Evolutionary conservation across 208 protist species (phyloP), one percentile per base, ranked within the genome.

Genomic region (Acanthamoeba divionensis): DNA sequence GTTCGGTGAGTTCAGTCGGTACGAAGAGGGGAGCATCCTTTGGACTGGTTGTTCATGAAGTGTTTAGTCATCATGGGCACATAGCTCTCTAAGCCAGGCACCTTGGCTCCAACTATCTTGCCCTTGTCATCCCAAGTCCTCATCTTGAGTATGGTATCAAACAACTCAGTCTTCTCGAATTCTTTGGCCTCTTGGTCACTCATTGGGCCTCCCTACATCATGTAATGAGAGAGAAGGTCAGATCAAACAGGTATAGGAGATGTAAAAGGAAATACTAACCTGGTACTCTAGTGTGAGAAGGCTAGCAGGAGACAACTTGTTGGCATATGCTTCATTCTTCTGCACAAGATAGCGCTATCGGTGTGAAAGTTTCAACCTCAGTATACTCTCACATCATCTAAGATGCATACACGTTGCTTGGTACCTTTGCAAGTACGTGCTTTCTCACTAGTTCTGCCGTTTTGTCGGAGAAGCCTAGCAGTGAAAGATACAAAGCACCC

Each of bases 51-150:
- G 45, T 60, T n/a, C 10, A 12, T 82, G 71, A 87, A 36, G 55
- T 87, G 79, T 4, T 29, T 26, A 29, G 48, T 41, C 33, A 87
- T 67, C 79, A 87, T 87, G 13, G 79, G 79, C 54, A 45, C 12
- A 26, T 67, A 87, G 31, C 33, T n/a, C 13, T 87, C 36, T 38
- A 87, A 45, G 24, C 15, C 54, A 26, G 79, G 79, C 50, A 87
- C 79, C 29, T 50, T 7, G 36, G 44, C 29, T 4, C 79, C 79
- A 36, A 87, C 79, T 41, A 87, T 45, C 79, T 87, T 87, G 33
- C 55, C 79, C 79, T 87, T 87, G 55, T 87, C 79, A 36, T 87
- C 79, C 79, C 79, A 87, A 33, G 24, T 87, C 33, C 79, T 15
- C 48, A 87, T 13, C 55, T 87, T 87, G 54, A 87, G 79, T 0